These are phyloP conservation scores for Xylaria cubensis DNA, from an alignment of 495 filamentous ascomycete genomes.

Conservation along the genomic window DNA sequence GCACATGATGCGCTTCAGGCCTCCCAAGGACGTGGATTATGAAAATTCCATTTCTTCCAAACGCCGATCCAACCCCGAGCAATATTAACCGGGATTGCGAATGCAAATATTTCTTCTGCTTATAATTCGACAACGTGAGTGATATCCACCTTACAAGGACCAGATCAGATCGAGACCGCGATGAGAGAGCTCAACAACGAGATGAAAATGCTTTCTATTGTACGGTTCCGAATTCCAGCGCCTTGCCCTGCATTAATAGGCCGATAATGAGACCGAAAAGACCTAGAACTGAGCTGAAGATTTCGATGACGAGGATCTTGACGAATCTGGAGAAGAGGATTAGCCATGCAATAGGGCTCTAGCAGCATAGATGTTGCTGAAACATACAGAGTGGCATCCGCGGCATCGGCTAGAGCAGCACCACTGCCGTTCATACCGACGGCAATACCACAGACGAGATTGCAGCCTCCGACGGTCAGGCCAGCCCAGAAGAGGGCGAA, in stretches of 20 bases:
- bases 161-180: conserved; percentile 6
- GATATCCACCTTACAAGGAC: conserved; percentile 11
- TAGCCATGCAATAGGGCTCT: conserved; percentile 26
- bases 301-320: conserved; percentile 98
- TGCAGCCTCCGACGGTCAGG: conserved; percentile 91
- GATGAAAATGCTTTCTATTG: conserved; percentile 23
- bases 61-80: conserved; percentile 29
- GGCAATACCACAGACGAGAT: conserved; percentile 93
- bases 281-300: conserved; percentile 97
- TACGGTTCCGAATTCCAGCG: conserved; percentile 68
- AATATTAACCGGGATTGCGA: conserved; percentile 24
- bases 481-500: conserved; percentile 97
- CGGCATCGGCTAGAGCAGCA: conserved; percentile 94
- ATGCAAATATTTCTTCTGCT: conserved; percentile 27
- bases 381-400: conserved; percentile 86
- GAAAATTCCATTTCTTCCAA: conserved; percentile 26
- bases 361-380: not conserved
- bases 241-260: conserved; percentile 83
- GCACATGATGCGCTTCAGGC: conserved; percentile 20
- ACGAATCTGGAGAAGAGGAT: conserved; percentile 75
- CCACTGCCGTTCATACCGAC: conserved; percentile 98
- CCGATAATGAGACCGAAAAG: conserved; percentile 98
- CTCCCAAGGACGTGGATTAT: conserved; percentile 19
- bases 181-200: not conserved
- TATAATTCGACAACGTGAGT: conserved; percentile 20